Percentiles rank a stretch among this genome's conserved stretches.
These are phyloP conservation scores for Daldinia grandis DNA, from an alignment of 495 filamentous ascomycete species.

Conservation along the genomic window DNA sequence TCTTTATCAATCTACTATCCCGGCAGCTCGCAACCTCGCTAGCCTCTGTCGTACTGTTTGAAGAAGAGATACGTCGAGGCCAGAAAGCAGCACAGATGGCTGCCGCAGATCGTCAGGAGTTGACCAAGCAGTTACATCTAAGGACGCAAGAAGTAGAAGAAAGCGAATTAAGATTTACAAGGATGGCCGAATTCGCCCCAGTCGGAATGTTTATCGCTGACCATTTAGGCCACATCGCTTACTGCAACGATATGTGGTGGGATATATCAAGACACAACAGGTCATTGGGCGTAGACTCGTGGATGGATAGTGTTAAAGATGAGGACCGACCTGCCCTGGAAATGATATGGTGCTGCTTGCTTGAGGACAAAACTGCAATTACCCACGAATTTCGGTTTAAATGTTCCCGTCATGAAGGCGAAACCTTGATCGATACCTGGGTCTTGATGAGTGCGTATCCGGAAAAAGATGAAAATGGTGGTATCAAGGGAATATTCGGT, in stretches of 20 bases:
- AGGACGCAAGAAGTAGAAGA: constrained; percentile 73
- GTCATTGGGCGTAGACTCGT: constrained; percentile 59
- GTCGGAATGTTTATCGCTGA: constrained; percentile 78
- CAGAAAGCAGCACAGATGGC: constrained; percentile 71
- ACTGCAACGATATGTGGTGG: constrained; percentile 78
- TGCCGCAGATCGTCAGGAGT: constrained; percentile 69
- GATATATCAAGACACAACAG: constrained; percentile 68
- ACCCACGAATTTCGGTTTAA: constrained; percentile 76
- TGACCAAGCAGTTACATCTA: constrained; percentile 71
- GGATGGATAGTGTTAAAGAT: constrained; percentile 72
- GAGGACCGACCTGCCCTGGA: constrained; percentile 66
- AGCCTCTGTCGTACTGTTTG: constrained; percentile 75
- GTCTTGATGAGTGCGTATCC: constrained; percentile 75
- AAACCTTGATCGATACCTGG: constrained; percentile 73
- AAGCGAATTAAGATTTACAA: constrained; percentile 75
- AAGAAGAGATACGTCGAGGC: constrained; percentile 75
- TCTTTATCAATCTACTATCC: constrained; percentile 74
- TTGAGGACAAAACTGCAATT: constrained; percentile 62
- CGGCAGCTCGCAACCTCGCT: constrained; percentile 75
- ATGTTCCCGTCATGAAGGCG: constrained; percentile 64
- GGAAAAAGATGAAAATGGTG: constrained; percentile 63
- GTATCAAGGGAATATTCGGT: constrained; percentile 73
- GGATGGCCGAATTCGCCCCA: constrained; percentile 77
- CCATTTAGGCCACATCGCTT: constrained; percentile 67
- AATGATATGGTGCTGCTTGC: constrained; percentile 64